phyloP scores from a whole-genome alignment of 345 rosid genomes.

The Citrus hindsii region DNA sequence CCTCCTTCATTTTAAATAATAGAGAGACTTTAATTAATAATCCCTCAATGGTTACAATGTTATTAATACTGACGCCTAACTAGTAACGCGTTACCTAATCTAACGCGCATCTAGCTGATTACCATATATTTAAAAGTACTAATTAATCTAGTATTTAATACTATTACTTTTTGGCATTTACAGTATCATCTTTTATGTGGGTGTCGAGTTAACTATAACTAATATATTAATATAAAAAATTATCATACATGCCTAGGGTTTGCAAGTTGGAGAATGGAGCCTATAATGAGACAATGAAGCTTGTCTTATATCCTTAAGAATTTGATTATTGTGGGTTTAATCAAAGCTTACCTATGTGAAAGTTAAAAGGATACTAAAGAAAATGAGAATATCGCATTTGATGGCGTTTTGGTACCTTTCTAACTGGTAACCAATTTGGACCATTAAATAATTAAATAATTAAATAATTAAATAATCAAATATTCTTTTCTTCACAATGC shows the following conservation, averaged over 20 bases:
- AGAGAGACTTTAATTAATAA: no score
- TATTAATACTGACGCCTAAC: no score
- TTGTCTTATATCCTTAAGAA: constrained; percentile 9
- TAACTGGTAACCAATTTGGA: neutral
- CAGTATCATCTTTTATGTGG: no score
- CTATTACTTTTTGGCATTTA: no score
- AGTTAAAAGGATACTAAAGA: neutral
- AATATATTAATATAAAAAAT: neutral
- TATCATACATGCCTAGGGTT: neutral
- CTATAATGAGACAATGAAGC: constrained; percentile 6
- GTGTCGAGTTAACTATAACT: neutral
- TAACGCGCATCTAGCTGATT: no score
- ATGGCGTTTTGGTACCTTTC: neutral
- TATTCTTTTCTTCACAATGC: neutral
- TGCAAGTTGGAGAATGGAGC: constrained; percentile 10
- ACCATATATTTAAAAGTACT: no score
- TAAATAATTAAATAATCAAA: neutral
- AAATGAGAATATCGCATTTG: neutral
- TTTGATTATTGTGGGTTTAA: constrained; percentile 7
- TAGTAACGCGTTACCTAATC: no score
- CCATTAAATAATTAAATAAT: neutral
- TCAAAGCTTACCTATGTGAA: constrained; percentile 4
- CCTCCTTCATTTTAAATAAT: no score
- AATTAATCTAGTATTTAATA: no score
- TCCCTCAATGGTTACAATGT: no score